Percentiles rank a stretch among this genome's conserved stretches.
phyloP scores from a whole-genome alignment of 768 basidiomycete genomes.

The Calvatia gigantea region DNA sequence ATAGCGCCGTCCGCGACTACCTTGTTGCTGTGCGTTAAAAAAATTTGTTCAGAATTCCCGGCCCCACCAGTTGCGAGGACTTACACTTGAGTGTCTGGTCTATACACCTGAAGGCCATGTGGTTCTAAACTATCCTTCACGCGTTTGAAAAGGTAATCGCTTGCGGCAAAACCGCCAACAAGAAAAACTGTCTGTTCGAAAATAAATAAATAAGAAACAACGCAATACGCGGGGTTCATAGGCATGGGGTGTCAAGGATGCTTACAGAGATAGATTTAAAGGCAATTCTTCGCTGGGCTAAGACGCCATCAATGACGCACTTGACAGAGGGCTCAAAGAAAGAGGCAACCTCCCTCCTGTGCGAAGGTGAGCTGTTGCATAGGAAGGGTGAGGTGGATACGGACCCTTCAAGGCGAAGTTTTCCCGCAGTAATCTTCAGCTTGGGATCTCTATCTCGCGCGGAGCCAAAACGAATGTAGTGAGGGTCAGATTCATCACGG shows the following conservation, averaged over 20 bases:
- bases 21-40: slow-evolving; percentile 26
- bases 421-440: slow-evolving; percentile 37
- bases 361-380: not conserved
- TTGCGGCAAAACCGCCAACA: slow-evolving; percentile 59
- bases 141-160: slow-evolving; percentile 47
- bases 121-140: slow-evolving; percentile 36
- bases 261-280: slow-evolving; percentile 24
- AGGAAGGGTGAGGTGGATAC: not conserved
- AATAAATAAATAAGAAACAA: not conserved
- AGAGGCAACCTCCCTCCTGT: slow-evolving; percentile 17
- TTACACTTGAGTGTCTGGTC: slow-evolving; percentile 54
- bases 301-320: slow-evolving; percentile 25
- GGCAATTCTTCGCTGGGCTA: slow-evolving; percentile 15
- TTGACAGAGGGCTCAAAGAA: slow-evolving; percentile 29
- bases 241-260: not conserved
- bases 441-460: slow-evolving; percentile 31
- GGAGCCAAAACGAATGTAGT: slow-evolving; percentile 41
- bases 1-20: slow-evolving; percentile 53
- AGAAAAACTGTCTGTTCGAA: slow-evolving; percentile 30
- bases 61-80: no score
- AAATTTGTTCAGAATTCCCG: not conserved
- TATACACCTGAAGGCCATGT: slow-evolving; percentile 37
- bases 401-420: slow-evolving; percentile 36
- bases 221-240: no score
- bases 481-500: slow-evolving; percentile 28